Base-by-base conservation (phyloP, 257 asterid species). In the Prunella vulgaris region DNA sequence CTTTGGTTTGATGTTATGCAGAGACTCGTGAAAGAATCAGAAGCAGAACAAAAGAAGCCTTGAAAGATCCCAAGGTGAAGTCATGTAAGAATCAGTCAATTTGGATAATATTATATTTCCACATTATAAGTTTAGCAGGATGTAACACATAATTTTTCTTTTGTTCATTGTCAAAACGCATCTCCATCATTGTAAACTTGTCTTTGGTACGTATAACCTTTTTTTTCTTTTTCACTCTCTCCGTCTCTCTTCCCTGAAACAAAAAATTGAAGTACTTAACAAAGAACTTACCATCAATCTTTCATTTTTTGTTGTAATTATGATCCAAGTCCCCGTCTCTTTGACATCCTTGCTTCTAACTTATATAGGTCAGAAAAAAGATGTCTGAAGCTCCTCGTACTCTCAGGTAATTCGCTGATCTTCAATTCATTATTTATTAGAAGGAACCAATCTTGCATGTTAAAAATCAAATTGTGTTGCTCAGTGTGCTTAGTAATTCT, bases 21-120 rank as follows among this genome's bases (percentile, higher is more conserved):
- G 97, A 86, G 84, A 90, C 97, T 44, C 87, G 94, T 53, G 86
- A 82, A 78, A 87, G 72, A 76, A 93, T 93, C 84, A 84, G 84
- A 13, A 82, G 74, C 66, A 81, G 84, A 64, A 93, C 99, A 10
- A 90, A 66, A 85, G 95, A 93, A 87, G 99, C 99, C 77, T 74
- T 93, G 89, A 78, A 74, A 74, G 92, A 90, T 52, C 99, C 99
- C 94, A 90, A 93, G 99, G 99, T 93, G 96, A 90, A 93, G 96
- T 90, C 95, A 81, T 84, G 97, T 90, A 90, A 93, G 98, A 84
- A 84, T 77, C 87, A 71, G 71, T 74, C 72, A 37, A 74, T 71
- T 74, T 77, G 52, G 72, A 64, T 20, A 53, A 68, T 18, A 25
- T 35, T 20, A 13, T 62, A 25, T 48, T 73, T 52, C 25, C 17